A percentile compares a stretch with the other conserved stretches of the same genome.
Conservation (phyloP, 2,329 filamentous ascomycete species). For the Ceratocystis albifundus region DNA sequence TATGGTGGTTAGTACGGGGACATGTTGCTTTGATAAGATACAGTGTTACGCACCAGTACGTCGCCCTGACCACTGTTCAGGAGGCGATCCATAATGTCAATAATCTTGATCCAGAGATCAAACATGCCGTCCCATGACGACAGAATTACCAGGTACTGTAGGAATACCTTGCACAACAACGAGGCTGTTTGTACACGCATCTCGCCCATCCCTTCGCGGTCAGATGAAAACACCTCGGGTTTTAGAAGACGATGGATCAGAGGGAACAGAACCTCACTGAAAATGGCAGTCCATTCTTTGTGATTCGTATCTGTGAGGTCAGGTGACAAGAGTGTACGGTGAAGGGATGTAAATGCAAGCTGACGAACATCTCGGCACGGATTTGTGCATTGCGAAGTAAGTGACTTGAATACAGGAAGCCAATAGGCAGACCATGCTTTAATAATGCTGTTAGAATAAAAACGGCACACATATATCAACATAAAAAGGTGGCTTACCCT, state of each 20-base stretch:
- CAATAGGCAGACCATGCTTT: conserved; percentile 94
- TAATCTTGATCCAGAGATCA: conserved; percentile 81
- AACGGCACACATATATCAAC: no score
- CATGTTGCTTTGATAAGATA: not conserved
- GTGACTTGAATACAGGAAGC: conserved; percentile 82
- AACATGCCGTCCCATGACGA: conserved; percentile 81
- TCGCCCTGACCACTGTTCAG: conserved; percentile 94
- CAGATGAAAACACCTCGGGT: conserved; percentile 85
- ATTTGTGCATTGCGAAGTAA: conserved; percentile 86
- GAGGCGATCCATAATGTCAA: conserved; percentile 88
- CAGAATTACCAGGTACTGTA: conserved; percentile 80
- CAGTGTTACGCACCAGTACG: conserved; percentile 53
- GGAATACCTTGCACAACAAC: conserved; percentile 84
- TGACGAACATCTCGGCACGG: conserved; percentile 87
- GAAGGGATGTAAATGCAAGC: conserved; percentile 73
- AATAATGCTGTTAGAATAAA: conserved; percentile 8
- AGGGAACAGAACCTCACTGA: conserved; percentile 85
- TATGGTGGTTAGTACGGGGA: not conserved
- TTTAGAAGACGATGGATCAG: conserved; percentile 78
- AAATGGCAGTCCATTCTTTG: conserved; percentile 89
- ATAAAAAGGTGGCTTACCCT: conserved; percentile 45
- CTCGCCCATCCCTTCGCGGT: conserved; percentile 88
- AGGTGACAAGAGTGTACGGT: conserved; percentile 73
- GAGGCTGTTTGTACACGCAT: conserved; percentile 86
- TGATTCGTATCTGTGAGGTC: conserved; percentile 74